Evolutionary conservation across 2,329 filamentous ascomycete species (phyloP).

Genomic region (Xylariaceae sp.): DNA sequence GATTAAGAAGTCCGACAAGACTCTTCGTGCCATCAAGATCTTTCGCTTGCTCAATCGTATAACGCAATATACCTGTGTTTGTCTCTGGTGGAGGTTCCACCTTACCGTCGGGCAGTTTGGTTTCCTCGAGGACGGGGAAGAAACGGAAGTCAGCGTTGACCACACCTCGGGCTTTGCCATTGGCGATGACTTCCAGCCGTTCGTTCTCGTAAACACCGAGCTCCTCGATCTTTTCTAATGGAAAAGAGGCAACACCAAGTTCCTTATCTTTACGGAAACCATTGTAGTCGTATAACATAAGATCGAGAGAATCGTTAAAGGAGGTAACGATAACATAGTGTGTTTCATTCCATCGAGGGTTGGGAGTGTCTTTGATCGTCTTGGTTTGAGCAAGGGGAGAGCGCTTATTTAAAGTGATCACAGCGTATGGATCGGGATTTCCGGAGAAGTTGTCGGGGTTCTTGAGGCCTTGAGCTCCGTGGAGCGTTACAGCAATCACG

Average conservation of each 20-base stretch:
- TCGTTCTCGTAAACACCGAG: conserved; percentile 82
- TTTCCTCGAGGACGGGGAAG: conserved; percentile 86
- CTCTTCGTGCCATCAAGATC: conserved; percentile 93
- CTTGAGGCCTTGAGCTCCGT: conserved; percentile 90
- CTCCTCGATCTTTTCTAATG: conserved; percentile 81
- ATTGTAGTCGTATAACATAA: conserved; percentile 91
- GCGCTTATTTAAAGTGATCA: conserved; percentile 84
- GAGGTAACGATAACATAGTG: conserved; percentile 94
- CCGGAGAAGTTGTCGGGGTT: conserved; percentile 94
- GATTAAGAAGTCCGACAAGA: conserved; percentile 87
- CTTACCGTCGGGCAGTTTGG: conserved; percentile 74
- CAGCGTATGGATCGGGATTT: conserved; percentile 87
- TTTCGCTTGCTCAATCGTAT: conserved; percentile 95
- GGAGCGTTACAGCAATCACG: conserved; percentile 88
- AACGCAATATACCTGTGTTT: conserved; percentile 91
- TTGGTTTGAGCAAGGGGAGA: conserved; percentile 87
- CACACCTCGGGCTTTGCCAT: conserved; percentile 82
- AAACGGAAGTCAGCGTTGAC: conserved; percentile 86
- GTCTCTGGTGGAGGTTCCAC: conserved; percentile 83
- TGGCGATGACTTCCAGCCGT: conserved; percentile 81
- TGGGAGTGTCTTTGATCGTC: conserved; percentile 81
- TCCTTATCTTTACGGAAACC: conserved; percentile 97
- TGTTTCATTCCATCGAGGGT: conserved; percentile 95
- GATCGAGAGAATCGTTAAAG: conserved; percentile 83
- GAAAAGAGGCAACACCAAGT: conserved; percentile 84